Base-by-base conservation (phyloP, 768 basidiomycete species). In the Leucogyrophana mollusca region DNA sequence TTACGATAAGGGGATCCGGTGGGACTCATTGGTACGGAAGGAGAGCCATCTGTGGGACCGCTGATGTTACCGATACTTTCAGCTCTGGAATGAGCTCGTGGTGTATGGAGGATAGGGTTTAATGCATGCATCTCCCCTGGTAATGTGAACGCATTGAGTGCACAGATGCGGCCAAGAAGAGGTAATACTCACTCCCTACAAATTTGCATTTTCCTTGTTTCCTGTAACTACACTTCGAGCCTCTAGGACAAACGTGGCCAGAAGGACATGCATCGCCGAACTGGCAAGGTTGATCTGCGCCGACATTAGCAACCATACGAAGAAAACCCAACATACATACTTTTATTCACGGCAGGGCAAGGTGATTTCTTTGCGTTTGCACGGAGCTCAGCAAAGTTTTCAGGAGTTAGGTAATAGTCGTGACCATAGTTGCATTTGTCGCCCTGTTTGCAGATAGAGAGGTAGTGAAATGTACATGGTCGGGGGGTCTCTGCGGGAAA, bases 381-480 rank as follows among this genome's bases (percentile, higher is more conserved):
- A 11, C 62, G 59, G 21, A 71, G 49, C 34, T 64, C 67, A 1
- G 43, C 47, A 16, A 68, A 37, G 24, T 70, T 56, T 6, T 60
- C 57, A 4, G 61, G 46, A 2, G 54, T 53, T 10, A 70, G 49
- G 4, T 51, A 42, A 45, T 69, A 71, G 40, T 68, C 54, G 40
- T 72, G 70, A 13, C 59, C 57, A 41, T 65, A 71, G 23, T 52
- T 60, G 51, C 70, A 72, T 17, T 57, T 57, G 4, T 52, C 46
- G 9, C 66, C 67, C 20, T 60, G 53, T 48, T 52, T 58, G 47
- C 67, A 68, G 27, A 54, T 41, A 7, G 62, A 55, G 9, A 68
- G 52, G 43, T 72, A 71, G 52, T 53, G 62, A 52, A 66, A 66
- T 27, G 64, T 72, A 55, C 70, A 72, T 3, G 70, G 70, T 5